Percentiles rank a stretch among this genome's conserved stretches.
Evolutionary conservation across 805 yeast genomes (phyloP).

Genomic region (Saccharomycopsis capsularis): DNA sequence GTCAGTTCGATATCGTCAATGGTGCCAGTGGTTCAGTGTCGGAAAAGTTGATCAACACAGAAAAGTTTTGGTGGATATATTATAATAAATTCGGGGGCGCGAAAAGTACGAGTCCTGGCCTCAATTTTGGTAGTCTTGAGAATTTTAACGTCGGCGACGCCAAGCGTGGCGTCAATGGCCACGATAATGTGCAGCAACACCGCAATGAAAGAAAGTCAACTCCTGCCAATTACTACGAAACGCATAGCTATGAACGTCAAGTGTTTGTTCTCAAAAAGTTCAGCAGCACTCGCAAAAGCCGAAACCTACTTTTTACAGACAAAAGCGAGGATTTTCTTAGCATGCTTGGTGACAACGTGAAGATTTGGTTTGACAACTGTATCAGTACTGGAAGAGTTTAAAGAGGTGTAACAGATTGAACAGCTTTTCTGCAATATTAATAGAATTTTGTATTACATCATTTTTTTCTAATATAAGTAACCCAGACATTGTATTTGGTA

Average conservation of each 20-base stretch:
- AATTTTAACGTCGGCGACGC: background rate
- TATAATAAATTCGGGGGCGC: conserved; percentile 3
- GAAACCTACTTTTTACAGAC: conserved; percentile 15
- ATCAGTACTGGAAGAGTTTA: conserved; percentile 12
- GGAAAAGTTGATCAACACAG: conserved; percentile 19
- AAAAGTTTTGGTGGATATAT: conserved; percentile 22
- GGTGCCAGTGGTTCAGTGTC: background rate
- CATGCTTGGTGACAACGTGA: conserved; percentile 20
- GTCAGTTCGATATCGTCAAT: conserved; percentile 1
- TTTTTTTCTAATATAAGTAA: too few relatives aligned
- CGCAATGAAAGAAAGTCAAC: background rate
- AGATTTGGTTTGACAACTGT: conserved; percentile 17
- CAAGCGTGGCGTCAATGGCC: background rate
- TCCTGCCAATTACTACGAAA: background rate
- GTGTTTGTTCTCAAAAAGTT: conserved; percentile 19
- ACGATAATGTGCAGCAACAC: background rate
- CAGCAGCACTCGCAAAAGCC: conserved; percentile 5
- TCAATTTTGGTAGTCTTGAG: too few relatives aligned
- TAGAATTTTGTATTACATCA: too few relatives aligned
- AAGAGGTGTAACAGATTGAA: too few relatives aligned
- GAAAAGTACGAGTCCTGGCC: background rate
- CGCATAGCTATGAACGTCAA: conserved; percentile 4
- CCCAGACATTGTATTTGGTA: too few relatives aligned
- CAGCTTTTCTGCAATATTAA: too few relatives aligned
- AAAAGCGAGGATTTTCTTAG: conserved; percentile 18